Evolutionary conservation across 345 rosid species (phyloP).

Genomic region (Eutrema yunnanense): DNA sequence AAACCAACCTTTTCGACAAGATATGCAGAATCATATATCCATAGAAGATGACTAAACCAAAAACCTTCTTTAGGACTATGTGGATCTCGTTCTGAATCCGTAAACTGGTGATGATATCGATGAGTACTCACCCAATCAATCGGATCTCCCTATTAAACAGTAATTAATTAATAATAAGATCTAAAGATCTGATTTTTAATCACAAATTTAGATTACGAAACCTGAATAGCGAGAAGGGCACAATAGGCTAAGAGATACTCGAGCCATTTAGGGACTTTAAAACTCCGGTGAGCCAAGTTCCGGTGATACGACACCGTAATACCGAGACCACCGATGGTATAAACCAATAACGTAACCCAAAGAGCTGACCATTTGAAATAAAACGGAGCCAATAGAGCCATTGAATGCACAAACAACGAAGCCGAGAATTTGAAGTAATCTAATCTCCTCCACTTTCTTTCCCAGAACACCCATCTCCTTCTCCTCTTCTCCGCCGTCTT

Average conservation of each 20-base stretch:
- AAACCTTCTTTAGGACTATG: constrained; percentile 94
- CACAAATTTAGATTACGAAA: too few species aligned
- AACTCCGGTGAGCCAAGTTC: constrained; percentile 73
- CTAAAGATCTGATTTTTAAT: constrained; percentile 11
- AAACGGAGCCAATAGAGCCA: constrained; percentile 68
- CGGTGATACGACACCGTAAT: constrained; percentile 74
- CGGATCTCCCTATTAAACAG: constrained; percentile 40
- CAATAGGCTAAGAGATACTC: constrained; percentile 81
- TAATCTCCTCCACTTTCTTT: constrained; percentile 53
- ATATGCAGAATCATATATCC: constrained; percentile 66
- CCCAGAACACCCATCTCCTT: constrained; percentile 38
- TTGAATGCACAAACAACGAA: constrained; percentile 53
- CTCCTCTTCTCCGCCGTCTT: constrained; percentile 35
- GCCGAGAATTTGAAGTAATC: constrained; percentile 47
- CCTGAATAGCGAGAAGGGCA: constrained; percentile 81
- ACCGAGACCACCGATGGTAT: constrained; percentile 65
- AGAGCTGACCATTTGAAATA: constrained; percentile 68
- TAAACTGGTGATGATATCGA: constrained; percentile 74
- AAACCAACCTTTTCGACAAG: constrained; percentile 41
- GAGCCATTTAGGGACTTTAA: constrained; percentile 80
- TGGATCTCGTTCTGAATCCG: constrained; percentile 85
- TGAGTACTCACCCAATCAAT: constrained; percentile 95
- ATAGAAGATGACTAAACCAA: constrained; percentile 81
- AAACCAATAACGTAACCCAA: constrained; percentile 50
- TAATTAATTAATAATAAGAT: background rate